Evolutionary conservation across 2,329 filamentous ascomycete genomes (phyloP).

Genomic region (Fusarium protoensiforme): DNA sequence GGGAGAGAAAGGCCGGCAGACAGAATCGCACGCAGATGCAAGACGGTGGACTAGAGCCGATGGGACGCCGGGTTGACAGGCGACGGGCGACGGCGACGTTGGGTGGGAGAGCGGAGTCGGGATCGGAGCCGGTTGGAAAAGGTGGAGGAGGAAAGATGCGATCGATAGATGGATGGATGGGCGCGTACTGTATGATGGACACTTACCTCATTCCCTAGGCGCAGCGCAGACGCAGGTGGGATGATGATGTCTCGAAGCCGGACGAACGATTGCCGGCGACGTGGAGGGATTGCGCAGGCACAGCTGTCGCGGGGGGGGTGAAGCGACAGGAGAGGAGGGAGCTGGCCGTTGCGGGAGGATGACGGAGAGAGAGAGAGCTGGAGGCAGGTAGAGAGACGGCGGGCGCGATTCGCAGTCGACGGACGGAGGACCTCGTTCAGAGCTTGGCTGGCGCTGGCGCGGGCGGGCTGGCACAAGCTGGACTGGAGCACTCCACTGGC

Average conservation of each 20-base stretch:
- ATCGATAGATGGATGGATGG: conserved; percentile 11
- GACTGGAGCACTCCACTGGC: not conserved
- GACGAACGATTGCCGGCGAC: conserved; percentile 22
- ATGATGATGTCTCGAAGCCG: conserved; percentile 21
- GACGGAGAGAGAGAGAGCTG: not conserved
- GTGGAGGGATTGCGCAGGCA: conserved; percentile 19
- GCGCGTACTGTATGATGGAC: conserved; percentile 1
- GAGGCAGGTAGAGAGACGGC: not conserved
- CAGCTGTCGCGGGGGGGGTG: conserved; percentile 4
- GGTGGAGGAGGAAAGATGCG: conserved; percentile 12
- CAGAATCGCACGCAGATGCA: conserved; percentile 25
- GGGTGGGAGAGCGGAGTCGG: conserved; percentile 35
- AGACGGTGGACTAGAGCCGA: conserved; percentile 37
- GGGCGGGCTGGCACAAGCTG: not conserved
- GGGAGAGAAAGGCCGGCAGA: conserved; percentile 22
- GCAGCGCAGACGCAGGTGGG: conserved; percentile 20
- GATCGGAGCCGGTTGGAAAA: conserved; percentile 28
- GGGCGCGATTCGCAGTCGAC: conserved; percentile 12
- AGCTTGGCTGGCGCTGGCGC: conserved; percentile 1
- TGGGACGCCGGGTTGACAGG: conserved; percentile 23
- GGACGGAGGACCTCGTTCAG: conserved; percentile 9
- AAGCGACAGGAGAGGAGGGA: not conserved
- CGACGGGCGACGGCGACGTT: conserved; percentile 15
- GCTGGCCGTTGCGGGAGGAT: conserved; percentile 3
- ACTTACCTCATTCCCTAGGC: conserved; percentile 33